These are phyloP conservation scores for Penicillium dipodomyicola DNA, from an alignment of 495 filamentous ascomycete species.

Conservation along the genomic window DNA sequence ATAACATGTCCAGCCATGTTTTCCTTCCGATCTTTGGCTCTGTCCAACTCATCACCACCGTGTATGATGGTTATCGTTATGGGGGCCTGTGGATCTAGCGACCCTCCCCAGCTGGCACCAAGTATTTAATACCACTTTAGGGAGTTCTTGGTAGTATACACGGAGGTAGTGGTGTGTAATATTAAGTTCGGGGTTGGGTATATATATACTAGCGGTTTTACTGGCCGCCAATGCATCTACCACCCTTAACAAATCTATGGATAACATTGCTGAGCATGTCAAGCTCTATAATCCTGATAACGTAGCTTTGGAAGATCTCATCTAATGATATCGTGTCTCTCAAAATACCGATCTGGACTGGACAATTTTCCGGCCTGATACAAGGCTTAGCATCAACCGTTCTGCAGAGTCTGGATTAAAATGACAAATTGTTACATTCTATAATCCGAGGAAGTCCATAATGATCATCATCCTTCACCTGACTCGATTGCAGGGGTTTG, in stretches of 20 bases:
- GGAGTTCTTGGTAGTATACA: neutral
- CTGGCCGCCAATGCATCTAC: neutral
- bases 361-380: neutral
- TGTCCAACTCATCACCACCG: neutral
- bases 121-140: neutral
- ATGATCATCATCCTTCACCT: neutral
- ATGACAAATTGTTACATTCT: neutral
- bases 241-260: neutral
- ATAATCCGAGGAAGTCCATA: constrained; percentile 2
- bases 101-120: neutral
- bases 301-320: no score
- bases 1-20: neutral
- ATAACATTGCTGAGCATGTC: neutral
- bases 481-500: constrained; percentile 5
- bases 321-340: neutral
- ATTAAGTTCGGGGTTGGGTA: neutral
- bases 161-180: neutral
- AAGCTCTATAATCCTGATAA: neutral
- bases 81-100: neutral
- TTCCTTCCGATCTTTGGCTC: neutral
- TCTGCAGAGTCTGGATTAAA: neutral
- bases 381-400: constrained; percentile 6
- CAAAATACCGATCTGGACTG: constrained; percentile 2
- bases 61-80: neutral
- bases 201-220: neutral